Conservation (phyloP, 208 protist species). For the Wallacemonas sp. region DNA sequence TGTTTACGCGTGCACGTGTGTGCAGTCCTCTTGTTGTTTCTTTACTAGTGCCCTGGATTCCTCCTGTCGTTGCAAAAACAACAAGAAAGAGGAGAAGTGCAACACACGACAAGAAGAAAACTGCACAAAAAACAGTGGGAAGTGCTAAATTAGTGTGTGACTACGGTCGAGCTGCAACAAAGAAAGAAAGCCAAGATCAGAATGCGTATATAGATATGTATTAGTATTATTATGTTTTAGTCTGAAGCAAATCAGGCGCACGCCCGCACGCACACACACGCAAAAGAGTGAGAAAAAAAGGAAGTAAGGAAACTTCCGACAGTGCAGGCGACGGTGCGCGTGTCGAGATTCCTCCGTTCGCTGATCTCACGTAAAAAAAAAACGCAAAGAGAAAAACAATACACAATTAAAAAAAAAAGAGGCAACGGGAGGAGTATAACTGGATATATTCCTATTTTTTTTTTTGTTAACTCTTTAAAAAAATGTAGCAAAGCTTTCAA, state of each 20-base stretch:
- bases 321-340: too few relatives aligned
- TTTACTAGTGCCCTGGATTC: background rate
- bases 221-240: too few relatives aligned
- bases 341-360: too few relatives aligned
- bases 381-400: too few relatives aligned
- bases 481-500: too few relatives aligned
- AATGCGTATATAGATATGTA: slow-evolving; percentile 3
- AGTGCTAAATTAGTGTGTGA: background rate
- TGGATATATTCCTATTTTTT: too few relatives aligned
- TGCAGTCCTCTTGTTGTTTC: background rate
- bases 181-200: slow-evolving; percentile 2
- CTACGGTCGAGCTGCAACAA: background rate
- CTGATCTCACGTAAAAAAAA: too few relatives aligned
- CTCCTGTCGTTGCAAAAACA: background rate
- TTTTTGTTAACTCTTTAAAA: too few relatives aligned
- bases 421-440: too few relatives aligned
- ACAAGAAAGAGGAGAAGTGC: too few relatives aligned
- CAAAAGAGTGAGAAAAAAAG: slow-evolving; percentile 19
- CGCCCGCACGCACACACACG: background rate
- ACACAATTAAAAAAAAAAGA: too few relatives aligned
- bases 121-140: background rate
- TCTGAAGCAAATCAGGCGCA: slow-evolving; percentile 13
- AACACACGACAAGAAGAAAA: background rate
- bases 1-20: background rate
- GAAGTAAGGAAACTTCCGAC: slow-evolving; percentile 17